Conservation (phyloP, 2,329 filamentous ascomycete species). For the Trichoderma sp. region DNA sequence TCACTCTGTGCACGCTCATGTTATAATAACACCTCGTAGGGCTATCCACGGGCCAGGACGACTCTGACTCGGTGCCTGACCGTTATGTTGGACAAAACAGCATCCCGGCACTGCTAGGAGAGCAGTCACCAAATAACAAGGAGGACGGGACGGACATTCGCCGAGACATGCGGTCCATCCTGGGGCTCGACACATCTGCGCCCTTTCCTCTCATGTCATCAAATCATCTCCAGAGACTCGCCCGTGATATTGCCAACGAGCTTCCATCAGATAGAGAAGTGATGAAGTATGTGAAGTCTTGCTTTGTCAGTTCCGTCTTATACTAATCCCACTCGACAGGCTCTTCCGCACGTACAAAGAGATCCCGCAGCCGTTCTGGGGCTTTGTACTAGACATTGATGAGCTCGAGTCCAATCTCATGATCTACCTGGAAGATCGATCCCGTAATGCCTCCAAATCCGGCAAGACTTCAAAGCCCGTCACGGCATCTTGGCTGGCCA, state of each 20-base stretch:
- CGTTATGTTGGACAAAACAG: conserved; percentile 69
- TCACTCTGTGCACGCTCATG: background rate
- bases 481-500: conserved; percentile 67
- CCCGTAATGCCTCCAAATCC: conserved; percentile 54
- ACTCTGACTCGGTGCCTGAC: conserved; percentile 57
- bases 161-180: conserved; percentile 66
- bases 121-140: conserved; percentile 58
- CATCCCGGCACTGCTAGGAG: conserved; percentile 65
- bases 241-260: conserved; percentile 62
- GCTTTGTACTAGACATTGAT: conserved; percentile 66
- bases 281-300: conserved; percentile 57
- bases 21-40: conserved; percentile 28
- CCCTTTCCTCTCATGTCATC: conserved; percentile 69
- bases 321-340: conserved; percentile 41
- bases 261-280: conserved; percentile 67
- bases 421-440: conserved; percentile 66
- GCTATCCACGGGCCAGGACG: conserved; percentile 49
- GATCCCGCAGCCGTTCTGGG: conserved; percentile 69
- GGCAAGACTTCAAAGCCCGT: conserved; percentile 54
- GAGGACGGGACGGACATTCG: conserved; percentile 60
- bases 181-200: conserved; percentile 66
- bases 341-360: conserved; percentile 68
- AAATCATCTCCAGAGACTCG: conserved; percentile 61
- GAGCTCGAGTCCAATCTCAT: conserved; percentile 66
- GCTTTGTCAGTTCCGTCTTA: background rate